These are phyloP conservation scores for Acacia pycnantha DNA, from an alignment of 331 rosid species.

Conservation along the genomic window DNA sequence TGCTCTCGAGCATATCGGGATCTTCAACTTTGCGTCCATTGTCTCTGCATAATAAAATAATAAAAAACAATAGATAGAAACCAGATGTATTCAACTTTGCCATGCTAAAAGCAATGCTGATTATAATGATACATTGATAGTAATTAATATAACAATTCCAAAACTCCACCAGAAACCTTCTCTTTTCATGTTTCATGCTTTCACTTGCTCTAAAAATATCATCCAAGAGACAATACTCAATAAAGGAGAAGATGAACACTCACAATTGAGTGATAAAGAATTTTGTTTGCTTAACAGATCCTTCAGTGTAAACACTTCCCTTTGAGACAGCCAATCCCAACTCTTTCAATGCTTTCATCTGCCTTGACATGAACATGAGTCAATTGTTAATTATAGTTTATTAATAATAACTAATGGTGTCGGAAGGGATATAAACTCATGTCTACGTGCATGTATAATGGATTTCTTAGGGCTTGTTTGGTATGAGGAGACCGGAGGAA, in stretches of 20 bases:
- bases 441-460: background rate
- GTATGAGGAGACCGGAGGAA: too few relatives aligned
- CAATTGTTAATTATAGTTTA: conserved; percentile 19
- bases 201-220: background rate
- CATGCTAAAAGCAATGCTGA: background rate
- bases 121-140: background rate
- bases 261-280: conserved; percentile 72
- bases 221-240: conserved; percentile 12
- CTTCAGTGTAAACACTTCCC: conserved; percentile 88
- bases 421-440: conserved; percentile 9
- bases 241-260: conserved; percentile 31
- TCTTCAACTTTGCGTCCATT: conserved; percentile 98
- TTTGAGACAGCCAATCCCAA: conserved; percentile 91
- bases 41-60: conserved; percentile 46
- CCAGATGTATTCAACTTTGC: background rate
- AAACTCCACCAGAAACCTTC: background rate
- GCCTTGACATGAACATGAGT: conserved; percentile 35
- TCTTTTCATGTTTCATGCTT: conserved; percentile 9
- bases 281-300: conserved; percentile 72
- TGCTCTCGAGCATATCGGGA: conserved; percentile 91
- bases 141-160: conserved; percentile 2
- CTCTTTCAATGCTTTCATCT: conserved; percentile 87
- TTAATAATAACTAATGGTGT: background rate
- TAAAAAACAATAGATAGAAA: conserved; percentile 31
- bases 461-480: too few relatives aligned